Evolutionary conservation across 208 protist species (phyloP).

Genomic region (Phytomonas francai): DNA sequence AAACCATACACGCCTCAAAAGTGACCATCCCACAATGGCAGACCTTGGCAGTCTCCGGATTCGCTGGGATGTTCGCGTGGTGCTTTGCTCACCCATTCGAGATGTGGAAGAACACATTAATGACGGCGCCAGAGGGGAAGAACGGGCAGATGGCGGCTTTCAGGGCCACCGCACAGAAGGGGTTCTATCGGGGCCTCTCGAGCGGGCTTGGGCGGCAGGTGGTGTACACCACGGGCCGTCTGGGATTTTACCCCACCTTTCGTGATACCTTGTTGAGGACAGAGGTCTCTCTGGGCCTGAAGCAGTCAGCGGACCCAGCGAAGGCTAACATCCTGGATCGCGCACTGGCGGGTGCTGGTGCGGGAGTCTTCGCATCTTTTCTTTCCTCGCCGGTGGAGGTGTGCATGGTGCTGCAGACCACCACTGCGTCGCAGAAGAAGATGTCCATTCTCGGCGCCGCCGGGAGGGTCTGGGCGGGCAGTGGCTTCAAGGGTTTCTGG

Average conservation of each 20-base stretch:
- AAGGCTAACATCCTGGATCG: constrained; percentile 59
- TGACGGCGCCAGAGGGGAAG: constrained; percentile 50
- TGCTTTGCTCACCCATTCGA: constrained; percentile 89
- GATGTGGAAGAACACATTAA: constrained; percentile 92
- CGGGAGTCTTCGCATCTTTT: constrained; percentile 80
- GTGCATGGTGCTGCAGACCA: constrained; percentile 88
- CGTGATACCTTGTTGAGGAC: constrained; percentile 59
- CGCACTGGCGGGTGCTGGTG: constrained; percentile 59
- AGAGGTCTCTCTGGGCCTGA: constrained; percentile 32
- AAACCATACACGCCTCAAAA: constrained; percentile 9
- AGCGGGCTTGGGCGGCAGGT: constrained; percentile 80
- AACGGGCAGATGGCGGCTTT: constrained; percentile 35
- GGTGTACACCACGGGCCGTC: constrained; percentile 84
- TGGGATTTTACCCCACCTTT: constrained; percentile 88
- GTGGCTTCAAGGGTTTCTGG: constrained; percentile 75
- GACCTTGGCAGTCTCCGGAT: constrained; percentile 68
- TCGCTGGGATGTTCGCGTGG: constrained; percentile 85
- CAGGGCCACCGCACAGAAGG: constrained; percentile 37
- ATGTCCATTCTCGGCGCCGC: constrained; percentile 40
- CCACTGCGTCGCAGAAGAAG: constrained; percentile 45
- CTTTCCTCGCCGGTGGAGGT: constrained; percentile 87
- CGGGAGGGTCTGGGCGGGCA: constrained; percentile 27
- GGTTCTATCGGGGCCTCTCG: constrained; percentile 78
- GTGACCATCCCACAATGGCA: constrained; percentile 33
- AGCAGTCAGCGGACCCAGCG: constrained; percentile 30